A percentile compares a stretch with the other conserved stretches of the same genome.
Evolutionary conservation across 768 basidiomycete species (phyloP).

Genomic region (Macrocybe gigantea): DNA sequence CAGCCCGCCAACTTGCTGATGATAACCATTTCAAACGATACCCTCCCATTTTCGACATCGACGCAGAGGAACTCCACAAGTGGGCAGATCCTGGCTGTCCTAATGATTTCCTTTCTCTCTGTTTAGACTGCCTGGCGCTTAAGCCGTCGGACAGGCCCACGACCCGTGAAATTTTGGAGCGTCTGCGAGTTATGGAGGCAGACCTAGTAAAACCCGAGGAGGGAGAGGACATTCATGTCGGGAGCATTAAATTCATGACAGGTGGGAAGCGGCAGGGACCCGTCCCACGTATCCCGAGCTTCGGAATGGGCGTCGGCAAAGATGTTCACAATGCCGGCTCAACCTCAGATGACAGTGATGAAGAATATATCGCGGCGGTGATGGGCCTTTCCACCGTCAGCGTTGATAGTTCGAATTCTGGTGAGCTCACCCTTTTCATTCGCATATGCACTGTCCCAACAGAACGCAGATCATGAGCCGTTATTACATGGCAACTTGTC

Average conservation of each 20-base stretch:
- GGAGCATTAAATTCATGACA: conserved; percentile 80
- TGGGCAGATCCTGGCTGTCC: conserved; percentile 76
- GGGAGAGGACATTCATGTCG: conserved; percentile 69
- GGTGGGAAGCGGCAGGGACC: conserved; percentile 51
- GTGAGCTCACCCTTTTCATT: conserved; percentile 16
- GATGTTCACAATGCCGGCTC: conserved; percentile 40
- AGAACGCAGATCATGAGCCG: conserved; percentile 44
- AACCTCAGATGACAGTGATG: conserved; percentile 56
- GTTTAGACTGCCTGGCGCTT: conserved; percentile 67
- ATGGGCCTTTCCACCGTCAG: conserved; percentile 45
- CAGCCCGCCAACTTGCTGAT: conserved; percentile 79
- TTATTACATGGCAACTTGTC: conserved; percentile 36
- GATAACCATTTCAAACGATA: conserved; percentile 71
- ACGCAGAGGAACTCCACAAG: conserved; percentile 62
- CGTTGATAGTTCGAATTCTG: conserved; percentile 44
- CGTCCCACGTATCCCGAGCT: conserved; percentile 81
- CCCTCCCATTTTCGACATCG: conserved; percentile 76
- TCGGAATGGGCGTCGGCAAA: conserved; percentile 66
- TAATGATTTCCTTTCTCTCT: conserved; percentile 66
- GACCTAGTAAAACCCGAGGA: conserved; percentile 68
- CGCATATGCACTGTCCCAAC: conserved; percentile 8
- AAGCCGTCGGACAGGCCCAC: conserved; percentile 68
- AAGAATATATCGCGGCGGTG: conserved; percentile 62
- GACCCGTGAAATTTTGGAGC: conserved; percentile 73
- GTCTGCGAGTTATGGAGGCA: conserved; percentile 75